Base-by-base conservation (phyloP, 768 basidiomycete species). In the Tricholoma terreum region DNA sequence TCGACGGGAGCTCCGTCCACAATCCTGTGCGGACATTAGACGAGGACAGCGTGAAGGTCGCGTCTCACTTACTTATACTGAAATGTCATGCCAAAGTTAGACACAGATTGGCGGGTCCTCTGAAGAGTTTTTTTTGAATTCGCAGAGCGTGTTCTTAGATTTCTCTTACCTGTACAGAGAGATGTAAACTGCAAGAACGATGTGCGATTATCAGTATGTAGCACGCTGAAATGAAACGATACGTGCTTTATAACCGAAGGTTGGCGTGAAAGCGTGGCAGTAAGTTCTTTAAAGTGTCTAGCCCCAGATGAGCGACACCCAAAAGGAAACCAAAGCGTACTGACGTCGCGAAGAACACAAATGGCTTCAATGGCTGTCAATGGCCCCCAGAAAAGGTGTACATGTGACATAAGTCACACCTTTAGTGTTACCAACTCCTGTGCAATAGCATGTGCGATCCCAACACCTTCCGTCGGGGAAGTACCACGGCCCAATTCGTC, bases 401-500 rank as follows among this genome's bases (percentile, higher is more conserved):
- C 36, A 33, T 15, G 33, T 30, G 48, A 22, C 30, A 42, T 42
- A n/a, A n/a, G n/a, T 60, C 77, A 38, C 31, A 90, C 94, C 77
- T 90, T 90, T 48, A 81, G 74, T 50, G 74, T 75, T 62, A 98
- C 86, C 55, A 86, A 81, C 67, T 73, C 90, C 74, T 87, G 93
- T 14, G 83, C 90, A 63, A 93, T 90, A 12, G 92, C 90, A 71
- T 92, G 86, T 0, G 89, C 84, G 57, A 94, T 90, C 3, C 90
- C 92, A 14, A 90, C 73, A 9, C 83, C 96, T 73, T 90, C 96
- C 31, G 77, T 73, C 0, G 94, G 87, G 2, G 91, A 89, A 1
- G 96, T 98, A 1, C 96, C 96, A 31, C 94, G 81, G 0, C 96
- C 96, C 6, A 98, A 79, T 70, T 99, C 97, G 67, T 99, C 97